Evolutionary conservation across 2,329 filamentous ascomycete genomes (phyloP), one percentile per base, ranked within the genome.

Genomic region (Neospermospora avenae): DNA sequence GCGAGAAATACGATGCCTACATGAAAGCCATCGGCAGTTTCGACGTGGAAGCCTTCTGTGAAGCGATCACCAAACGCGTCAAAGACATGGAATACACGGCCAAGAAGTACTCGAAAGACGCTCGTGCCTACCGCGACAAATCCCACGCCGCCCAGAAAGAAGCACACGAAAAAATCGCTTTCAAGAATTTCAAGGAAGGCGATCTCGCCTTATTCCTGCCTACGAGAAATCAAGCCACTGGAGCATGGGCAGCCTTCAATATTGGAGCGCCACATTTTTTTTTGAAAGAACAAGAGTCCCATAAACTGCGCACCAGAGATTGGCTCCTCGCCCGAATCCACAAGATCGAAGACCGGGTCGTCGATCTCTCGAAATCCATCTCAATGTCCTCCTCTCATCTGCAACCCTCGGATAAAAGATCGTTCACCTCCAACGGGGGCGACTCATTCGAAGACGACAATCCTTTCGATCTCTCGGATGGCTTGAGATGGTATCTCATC

Each of bases 211-310:
- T 99, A 2, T 99, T 99, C 77, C 77, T 99, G 42, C 95, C 95
- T 0, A 99, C 95, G 0, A 84, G 93, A 37, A 98, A 97, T 72
- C 93, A 98, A 75, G 90, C 90, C 39, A 95, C 92, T 4, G 89
- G 93, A 16, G 93, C 95, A 0, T 99, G 95, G 95, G 95, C 95
- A 4, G 95, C 95, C 0, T 99, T 99, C 81, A 99, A 99, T 70
- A 90, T 99, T 34, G 93, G 93, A 1, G 96, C 93, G 62, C 95
- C 95, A 8, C 95, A 99, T 74, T 98, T 95, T 77, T 99, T 99
- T 77, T 81, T 99, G 2, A 89, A 92, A 37, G 95, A 99, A 74
- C 90, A 96, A 73, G 93, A 98, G 68, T 83, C 82, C 1, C 96
- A 99, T 75, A 88, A 91, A 62, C 79, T 99, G 5, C 85, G 88